A percentile compares a stretch with the other conserved stretches of the same genome.
These are phyloP conservation scores for Westerdykella aurantiaca DNA, from an alignment of 2,329 filamentous ascomycete species.

Conservation along the genomic window DNA sequence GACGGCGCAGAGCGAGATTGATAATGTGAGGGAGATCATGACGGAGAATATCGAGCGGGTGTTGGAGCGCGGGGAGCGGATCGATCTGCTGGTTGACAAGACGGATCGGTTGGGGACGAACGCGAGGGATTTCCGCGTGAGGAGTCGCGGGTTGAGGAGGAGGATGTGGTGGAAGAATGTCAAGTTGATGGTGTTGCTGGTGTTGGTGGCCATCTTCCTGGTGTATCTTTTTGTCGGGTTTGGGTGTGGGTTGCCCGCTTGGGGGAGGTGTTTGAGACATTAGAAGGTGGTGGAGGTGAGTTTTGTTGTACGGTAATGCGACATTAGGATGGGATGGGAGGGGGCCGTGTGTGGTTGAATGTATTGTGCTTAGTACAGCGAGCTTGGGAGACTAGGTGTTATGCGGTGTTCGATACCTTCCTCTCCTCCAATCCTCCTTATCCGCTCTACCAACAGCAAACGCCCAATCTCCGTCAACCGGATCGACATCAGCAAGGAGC, in stretches of 20 bases:
- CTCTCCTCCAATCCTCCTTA: too few species aligned
- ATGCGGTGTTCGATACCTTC: too few species aligned
- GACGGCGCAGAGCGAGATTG: constrained; percentile 83
- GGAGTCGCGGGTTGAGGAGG: constrained; percentile 78
- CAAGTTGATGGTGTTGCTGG: constrained; percentile 79
- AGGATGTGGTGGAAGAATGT: constrained; percentile 99
- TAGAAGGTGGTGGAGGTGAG: neutral
- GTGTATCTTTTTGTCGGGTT: constrained; percentile 67
- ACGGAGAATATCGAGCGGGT: constrained; percentile 90
- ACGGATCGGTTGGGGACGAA: constrained; percentile 85
- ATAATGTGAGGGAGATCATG: constrained; percentile 89
- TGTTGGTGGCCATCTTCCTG: constrained; percentile 65
- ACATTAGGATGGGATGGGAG: too few species aligned
- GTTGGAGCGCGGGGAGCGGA: constrained; percentile 79
- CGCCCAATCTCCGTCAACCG: too few species aligned
- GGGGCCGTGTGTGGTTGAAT: too few species aligned
- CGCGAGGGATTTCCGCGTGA: constrained; percentile 82
- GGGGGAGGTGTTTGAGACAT: neutral
- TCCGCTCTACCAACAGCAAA: too few species aligned
- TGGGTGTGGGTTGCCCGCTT: constrained; percentile 61
- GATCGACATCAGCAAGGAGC: too few species aligned
- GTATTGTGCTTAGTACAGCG: neutral
- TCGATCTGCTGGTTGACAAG: constrained; percentile 93
- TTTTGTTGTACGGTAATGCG: neutral
- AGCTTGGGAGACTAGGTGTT: too few species aligned